Evolutionary conservation across 1,284 basidiomycete genomes (phyloP).

Genomic region (Cystobasidium slooffiae): DNA sequence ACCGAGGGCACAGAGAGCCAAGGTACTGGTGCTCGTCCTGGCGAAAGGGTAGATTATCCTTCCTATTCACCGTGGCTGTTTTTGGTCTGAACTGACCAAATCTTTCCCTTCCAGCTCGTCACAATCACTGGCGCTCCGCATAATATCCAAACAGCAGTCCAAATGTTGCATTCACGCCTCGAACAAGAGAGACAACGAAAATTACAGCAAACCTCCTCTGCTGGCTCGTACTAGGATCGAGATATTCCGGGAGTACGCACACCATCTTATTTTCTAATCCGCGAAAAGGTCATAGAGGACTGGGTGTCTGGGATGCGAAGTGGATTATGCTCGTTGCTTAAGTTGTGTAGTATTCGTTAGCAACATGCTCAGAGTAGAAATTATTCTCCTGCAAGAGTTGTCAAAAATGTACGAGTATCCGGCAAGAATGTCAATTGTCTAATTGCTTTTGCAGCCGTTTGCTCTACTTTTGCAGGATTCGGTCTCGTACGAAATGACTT

Average conservation of each 20-base stretch:
- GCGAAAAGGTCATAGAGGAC: no score
- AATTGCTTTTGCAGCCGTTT: no score
- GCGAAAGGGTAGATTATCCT: slow-evolving; percentile 65
- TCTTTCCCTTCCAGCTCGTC: slow-evolving; percentile 63
- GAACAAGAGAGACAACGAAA: slow-evolving; percentile 69
- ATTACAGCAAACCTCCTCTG: background rate
- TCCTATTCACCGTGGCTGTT: background rate
- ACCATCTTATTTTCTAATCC: no score
- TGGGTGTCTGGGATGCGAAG: no score
- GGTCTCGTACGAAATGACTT: no score
- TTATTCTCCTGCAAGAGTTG: no score
- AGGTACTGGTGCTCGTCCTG: slow-evolving; percentile 62
- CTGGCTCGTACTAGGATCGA: slow-evolving; percentile 12
- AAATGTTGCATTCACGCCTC: slow-evolving; percentile 87
- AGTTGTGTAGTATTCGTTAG: no score
- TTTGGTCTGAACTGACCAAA: background rate
- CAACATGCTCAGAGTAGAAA: no score
- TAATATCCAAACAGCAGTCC: slow-evolving; percentile 96
- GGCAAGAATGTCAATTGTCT: no score
- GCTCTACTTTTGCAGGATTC: no score
- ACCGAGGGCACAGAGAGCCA: slow-evolving; percentile 89
- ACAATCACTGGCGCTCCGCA: slow-evolving; percentile 91
- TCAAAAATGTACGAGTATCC: no score
- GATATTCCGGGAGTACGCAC: background rate
- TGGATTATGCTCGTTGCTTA: no score